Evolutionary conservation across 108 stramenopile genomes (phyloP), one percentile per base, ranked within the genome.

Genomic region (Tribonema minus): DNA sequence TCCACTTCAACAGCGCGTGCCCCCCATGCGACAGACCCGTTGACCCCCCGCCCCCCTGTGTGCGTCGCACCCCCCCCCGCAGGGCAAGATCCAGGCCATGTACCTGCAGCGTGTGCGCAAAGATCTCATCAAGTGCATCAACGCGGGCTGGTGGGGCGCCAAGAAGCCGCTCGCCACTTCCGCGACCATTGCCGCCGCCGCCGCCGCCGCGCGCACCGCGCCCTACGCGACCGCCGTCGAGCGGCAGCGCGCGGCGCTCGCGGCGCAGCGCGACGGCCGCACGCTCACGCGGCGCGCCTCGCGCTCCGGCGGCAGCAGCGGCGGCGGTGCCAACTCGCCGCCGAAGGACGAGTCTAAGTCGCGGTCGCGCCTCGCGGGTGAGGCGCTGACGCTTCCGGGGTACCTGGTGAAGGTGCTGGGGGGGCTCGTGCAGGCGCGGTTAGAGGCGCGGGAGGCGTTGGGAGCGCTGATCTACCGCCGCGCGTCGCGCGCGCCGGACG

Each of bases 401-500:
- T 79, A 79, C 77, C 32, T 79, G 59, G 77, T 79, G 25, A 68
- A 79, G 61, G 77, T 79, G 68, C 29, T 79, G 38, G 38, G 61
- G 39, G 68, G 67, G 25, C 59, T 79, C 28, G 77, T 79, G 32
- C 67, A 79, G 59, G 77, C 77, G 26, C 68, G 77, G 25, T 59
- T 79, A 26, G 77, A 79, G 33, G 77, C 77, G 6, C 76, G 66
- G 77, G 77, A 79, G 34, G 77, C 77, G 4, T 32, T 79, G 67
- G 58, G 77, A 54, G 60, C 38, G 23, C 77, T 79, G 41, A 40
- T 79, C 25, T 79, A 79, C 32, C 59, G 77, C 31, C 68, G 60
- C 25, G 77, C 77, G 9, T 20, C 9, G 3, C 60, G 77, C 5
- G 36, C 68, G 58, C 37, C 68, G 32, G 77, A 79, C 28, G 77